phyloP scores from a whole-genome alignment of 257 asterid genomes.

The Przewalskia tangutica region DNA sequence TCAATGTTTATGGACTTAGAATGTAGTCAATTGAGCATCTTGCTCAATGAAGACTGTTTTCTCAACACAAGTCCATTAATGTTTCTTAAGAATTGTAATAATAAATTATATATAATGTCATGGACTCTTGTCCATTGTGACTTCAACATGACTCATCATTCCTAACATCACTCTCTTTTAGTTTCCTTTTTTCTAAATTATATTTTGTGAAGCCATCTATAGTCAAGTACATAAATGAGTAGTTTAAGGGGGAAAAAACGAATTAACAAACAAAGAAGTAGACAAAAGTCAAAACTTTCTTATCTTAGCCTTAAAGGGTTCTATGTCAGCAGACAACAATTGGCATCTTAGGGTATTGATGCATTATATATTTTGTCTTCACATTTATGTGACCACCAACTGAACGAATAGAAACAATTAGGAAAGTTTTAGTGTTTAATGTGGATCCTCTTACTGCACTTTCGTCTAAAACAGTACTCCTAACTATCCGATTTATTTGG shows the following conservation, averaged over 20 bases:
- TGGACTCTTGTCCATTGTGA: neutral
- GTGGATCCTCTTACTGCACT: too few relatives aligned
- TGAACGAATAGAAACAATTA: too few relatives aligned
- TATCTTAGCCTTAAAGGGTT: neutral
- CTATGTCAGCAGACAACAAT: too few relatives aligned
- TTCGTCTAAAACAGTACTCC: too few relatives aligned
- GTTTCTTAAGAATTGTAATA: neutral
- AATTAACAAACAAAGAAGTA: neutral
- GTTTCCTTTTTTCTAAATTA: constrained; percentile 34
- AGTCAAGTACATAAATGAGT: neutral
- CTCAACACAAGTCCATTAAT: neutral
- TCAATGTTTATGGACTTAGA: neutral
- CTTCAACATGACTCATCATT: too few relatives aligned
- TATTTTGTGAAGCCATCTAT: too few relatives aligned
- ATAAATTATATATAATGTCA: neutral
- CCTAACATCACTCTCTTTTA: constrained; percentile 11
- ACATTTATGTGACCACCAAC: too few relatives aligned
- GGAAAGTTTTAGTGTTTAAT: too few relatives aligned
- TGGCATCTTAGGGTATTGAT: too few relatives aligned
- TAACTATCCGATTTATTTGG: too few relatives aligned
- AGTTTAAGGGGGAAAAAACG: neutral
- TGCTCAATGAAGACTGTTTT: neutral
- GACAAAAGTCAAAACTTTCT: neutral
- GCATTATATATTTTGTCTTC: too few relatives aligned
- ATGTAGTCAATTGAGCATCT: neutral